Conservation (phyloP, 176 grass and related monocot genomes). For the Oryza meridionalis region DNA sequence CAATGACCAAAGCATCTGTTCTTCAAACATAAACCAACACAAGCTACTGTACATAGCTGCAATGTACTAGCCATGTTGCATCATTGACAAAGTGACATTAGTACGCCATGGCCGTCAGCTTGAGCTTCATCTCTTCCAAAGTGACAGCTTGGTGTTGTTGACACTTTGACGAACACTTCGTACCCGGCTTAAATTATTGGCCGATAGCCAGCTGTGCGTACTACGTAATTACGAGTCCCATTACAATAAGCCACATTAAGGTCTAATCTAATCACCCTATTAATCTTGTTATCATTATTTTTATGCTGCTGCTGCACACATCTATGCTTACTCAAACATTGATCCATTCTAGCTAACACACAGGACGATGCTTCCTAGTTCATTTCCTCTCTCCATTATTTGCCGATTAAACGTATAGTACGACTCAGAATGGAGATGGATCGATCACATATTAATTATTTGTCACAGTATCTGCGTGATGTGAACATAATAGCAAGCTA, state of each 20-base stretch:
- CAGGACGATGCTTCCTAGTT: slow-evolving; percentile 41
- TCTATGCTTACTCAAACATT: background rate
- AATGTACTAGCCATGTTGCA: background rate
- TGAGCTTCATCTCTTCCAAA: slow-evolving; percentile 15
- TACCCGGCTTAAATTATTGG: slow-evolving; percentile 15
- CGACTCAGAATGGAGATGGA: background rate
- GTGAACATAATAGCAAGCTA: slow-evolving; percentile 20
- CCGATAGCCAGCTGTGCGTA: slow-evolving; percentile 23
- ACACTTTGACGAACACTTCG: slow-evolving; percentile 11
- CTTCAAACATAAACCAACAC: background rate
- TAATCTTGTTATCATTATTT: background rate
- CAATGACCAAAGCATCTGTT: background rate
- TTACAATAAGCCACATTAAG: background rate
- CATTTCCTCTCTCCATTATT: slow-evolving; percentile 15
- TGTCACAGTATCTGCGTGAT: slow-evolving; percentile 35
- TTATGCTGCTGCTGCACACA: background rate
- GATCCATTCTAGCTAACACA: background rate
- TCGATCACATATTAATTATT: background rate
- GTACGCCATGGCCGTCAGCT: background rate
- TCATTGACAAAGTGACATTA: background rate
- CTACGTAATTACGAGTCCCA: slow-evolving; percentile 3
- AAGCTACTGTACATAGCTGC: background rate
- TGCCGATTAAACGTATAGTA: slow-evolving; percentile 36
- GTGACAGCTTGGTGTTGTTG: slow-evolving; percentile 2
- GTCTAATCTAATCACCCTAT: slow-evolving; percentile 12